phyloP scores from a whole-genome alignment of 73 alveolate species.

The Tetrahymena thermophila region DNA sequence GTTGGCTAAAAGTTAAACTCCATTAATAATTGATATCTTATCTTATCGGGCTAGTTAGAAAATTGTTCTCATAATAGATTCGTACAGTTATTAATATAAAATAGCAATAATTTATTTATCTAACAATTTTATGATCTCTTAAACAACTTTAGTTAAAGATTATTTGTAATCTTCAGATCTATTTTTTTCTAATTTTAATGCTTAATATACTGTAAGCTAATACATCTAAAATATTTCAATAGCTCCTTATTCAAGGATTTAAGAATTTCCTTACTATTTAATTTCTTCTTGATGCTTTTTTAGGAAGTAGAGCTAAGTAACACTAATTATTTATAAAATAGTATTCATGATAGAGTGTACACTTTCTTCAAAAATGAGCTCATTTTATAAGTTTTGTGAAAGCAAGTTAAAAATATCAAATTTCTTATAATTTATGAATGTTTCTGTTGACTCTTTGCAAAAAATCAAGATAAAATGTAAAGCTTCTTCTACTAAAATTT shows the following conservation, averaged over 20 bases:
- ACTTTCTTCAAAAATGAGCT: neutral
- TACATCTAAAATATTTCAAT: neutral
- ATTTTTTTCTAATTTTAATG: neutral
- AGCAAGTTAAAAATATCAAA: neutral
- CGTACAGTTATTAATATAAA: neutral
- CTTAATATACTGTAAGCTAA: neutral
- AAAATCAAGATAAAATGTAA: neutral
- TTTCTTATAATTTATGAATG: neutral
- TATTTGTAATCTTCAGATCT: neutral
- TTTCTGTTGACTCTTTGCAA: neutral
- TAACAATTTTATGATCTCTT: too few relatives aligned
- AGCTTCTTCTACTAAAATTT: neutral
- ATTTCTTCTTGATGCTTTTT: neutral
- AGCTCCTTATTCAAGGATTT: neutral
- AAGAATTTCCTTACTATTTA: neutral
- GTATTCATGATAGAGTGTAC: neutral
- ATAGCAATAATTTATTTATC: neutral
- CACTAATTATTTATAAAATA: neutral
- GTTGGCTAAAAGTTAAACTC: neutral
- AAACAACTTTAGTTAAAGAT: neutral
- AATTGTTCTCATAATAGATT: neutral
- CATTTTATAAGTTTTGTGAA: neutral
- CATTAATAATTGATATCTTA: neutral
- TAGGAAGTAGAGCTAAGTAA: neutral
- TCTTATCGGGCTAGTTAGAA: neutral